Conservation (phyloP, 2,329 filamentous ascomycete species). For the Paecilomyces niveus region DNA sequence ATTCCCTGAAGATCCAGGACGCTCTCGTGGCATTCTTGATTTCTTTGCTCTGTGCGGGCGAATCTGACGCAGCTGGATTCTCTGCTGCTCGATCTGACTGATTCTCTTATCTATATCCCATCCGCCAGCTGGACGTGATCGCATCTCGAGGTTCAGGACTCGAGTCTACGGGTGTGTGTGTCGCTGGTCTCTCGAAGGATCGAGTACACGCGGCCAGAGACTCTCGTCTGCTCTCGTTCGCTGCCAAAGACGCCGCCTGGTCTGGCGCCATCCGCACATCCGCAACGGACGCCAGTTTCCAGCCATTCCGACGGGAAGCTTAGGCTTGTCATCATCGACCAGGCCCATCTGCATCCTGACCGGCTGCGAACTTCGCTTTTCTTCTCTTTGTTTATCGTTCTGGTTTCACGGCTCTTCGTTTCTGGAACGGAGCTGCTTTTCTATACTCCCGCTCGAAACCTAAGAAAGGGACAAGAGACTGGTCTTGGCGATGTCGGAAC, state of each 20-base stretch:
- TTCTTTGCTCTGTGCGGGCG: slow-evolving; percentile 9
- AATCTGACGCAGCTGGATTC: not conserved
- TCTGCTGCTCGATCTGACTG: slow-evolving; percentile 1
- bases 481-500: slow-evolving; percentile 37
- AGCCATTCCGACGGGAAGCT: not conserved
- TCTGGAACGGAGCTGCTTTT: slow-evolving; percentile 18
- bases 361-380: not conserved
- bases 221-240: not conserved
- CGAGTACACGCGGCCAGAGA: not conserved
- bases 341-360: not conserved
- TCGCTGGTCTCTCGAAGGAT: not conserved
- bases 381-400: slow-evolving; percentile 8
- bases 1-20: not conserved
- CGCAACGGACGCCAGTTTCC: not conserved
- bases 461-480: slow-evolving; percentile 25
- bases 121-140: not conserved
- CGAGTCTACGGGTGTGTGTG: too few relatives aligned
- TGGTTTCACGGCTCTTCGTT: slow-evolving; percentile 3
- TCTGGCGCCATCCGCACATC: not conserved
- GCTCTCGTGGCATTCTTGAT: slow-evolving; percentile 3
- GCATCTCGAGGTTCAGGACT: not conserved
- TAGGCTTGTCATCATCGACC: not conserved
- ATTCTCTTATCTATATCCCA: slow-evolving; percentile 3
- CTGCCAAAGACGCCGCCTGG: not conserved
- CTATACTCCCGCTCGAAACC: slow-evolving; percentile 9